A percentile compares a stretch with the other conserved stretches of the same genome.
phyloP scores from a whole-genome alignment of 257 asterid species.

The Verbascum thapsus region DNA sequence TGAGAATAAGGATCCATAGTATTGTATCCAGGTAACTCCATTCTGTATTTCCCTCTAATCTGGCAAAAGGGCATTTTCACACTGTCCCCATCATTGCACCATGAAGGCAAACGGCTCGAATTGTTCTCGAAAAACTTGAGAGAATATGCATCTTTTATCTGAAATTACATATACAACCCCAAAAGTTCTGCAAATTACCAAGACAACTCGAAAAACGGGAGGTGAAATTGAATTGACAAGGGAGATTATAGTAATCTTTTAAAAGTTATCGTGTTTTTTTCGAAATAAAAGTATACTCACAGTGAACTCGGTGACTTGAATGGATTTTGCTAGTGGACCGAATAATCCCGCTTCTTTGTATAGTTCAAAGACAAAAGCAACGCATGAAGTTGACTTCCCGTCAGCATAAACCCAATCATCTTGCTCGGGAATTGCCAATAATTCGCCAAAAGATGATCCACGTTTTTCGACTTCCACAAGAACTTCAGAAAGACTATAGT shows the following conservation, averaged over 20 bases:
- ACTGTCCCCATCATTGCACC: conserved; percentile 88
- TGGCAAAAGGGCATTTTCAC: conserved; percentile 88
- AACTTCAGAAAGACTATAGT: conserved; percentile 68
- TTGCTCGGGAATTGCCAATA: conserved; percentile 81
- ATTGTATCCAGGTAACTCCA: conserved; percentile 85
- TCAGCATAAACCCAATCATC: conserved; percentile 85
- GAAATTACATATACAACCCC: too few species aligned
- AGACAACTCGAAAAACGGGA: too few species aligned
- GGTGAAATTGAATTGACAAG: too few species aligned
- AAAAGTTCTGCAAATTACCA: too few species aligned
- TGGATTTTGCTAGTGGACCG: conserved; percentile 63
- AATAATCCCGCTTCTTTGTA: conserved; percentile 92
- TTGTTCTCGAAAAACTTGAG: conserved; percentile 74
- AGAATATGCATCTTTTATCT: conserved; percentile 88
- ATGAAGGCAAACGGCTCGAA: conserved; percentile 73
- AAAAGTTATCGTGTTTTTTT: too few species aligned
- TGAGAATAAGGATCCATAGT: conserved; percentile 68
- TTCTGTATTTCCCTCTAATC: conserved; percentile 70
- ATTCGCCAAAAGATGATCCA: conserved; percentile 79
- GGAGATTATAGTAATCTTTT: too few species aligned
- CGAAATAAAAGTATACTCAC: conserved; percentile 68
- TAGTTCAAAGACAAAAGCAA: conserved; percentile 84
- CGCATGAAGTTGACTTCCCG: conserved; percentile 88
- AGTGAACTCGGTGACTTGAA: conserved; percentile 93
- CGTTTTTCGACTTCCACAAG: conserved; percentile 87